Evolutionary conservation across 163 green algal genomes (phyloP).

Genomic region (Scenedesmus sp.): DNA sequence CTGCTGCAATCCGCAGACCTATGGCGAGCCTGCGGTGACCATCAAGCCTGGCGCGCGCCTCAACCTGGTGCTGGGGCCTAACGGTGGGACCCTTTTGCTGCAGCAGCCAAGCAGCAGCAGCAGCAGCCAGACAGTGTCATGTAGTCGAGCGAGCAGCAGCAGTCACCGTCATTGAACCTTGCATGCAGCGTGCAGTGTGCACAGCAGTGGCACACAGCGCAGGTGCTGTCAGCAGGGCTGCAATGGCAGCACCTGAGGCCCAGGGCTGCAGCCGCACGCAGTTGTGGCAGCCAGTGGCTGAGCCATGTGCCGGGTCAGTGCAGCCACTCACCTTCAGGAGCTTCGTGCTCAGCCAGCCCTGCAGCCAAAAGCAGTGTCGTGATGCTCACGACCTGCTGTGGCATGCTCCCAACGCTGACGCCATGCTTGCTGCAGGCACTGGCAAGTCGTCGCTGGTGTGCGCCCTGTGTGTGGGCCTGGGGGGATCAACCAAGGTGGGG

Average conservation of each 20-base stretch:
- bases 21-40: constrained; percentile 64
- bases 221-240: not conserved
- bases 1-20: constrained; percentile 71
- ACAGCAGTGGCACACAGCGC: not conserved
- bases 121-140: not conserved
- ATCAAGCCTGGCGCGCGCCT: constrained; percentile 87
- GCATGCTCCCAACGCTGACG: not conserved
- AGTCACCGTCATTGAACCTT: not conserved
- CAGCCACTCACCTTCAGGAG: no score
- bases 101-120: not conserved
- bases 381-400: not conserved
- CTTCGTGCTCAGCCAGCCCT: not conserved
- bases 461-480: constrained; percentile 93
- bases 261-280: no score
- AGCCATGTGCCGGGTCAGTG: not conserved
- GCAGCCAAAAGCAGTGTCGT: no score
- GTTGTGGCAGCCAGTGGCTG: not conserved
- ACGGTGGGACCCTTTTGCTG: constrained; percentile 75
- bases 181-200: not conserved
- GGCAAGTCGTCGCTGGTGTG: constrained; percentile 98
- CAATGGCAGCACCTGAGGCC: not conserved
- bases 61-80: constrained; percentile 98
- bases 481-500: constrained; percentile 74
- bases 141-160: not conserved
- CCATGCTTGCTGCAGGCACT: constrained; percentile 76